A percentile compares a stretch with the other conserved stretches of the same genome.
Conservation (phyloP, 2,329 filamentous ascomycete species). For the Cercospora sp. region DNA sequence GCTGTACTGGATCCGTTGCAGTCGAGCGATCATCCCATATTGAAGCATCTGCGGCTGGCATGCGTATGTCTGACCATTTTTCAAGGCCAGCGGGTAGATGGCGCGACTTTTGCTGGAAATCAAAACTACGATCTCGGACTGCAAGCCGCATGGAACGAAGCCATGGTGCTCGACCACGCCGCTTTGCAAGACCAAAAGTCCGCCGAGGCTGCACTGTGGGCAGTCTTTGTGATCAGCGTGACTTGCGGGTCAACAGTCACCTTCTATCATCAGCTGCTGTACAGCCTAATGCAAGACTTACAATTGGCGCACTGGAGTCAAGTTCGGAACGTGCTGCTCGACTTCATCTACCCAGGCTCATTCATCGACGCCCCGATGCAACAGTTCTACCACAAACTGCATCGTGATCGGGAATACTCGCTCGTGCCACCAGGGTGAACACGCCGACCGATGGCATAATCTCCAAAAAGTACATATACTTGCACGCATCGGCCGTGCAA, state of each 20-base stretch:
- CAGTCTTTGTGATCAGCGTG: conserved; percentile 38
- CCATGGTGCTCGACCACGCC: conserved; percentile 31
- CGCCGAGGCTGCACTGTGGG: conserved; percentile 38
- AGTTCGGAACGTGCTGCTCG: conserved; percentile 36
- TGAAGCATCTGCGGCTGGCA: conserved; percentile 36
- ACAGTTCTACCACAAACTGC: conserved; percentile 33
- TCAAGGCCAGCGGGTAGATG: conserved; percentile 36
- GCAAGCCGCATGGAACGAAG: conserved; percentile 37
- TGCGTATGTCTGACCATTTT: conserved; percentile 38
- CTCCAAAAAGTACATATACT: background rate
- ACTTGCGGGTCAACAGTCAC: conserved; percentile 34
- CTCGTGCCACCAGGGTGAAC: background rate
- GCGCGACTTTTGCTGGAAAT: conserved; percentile 32
- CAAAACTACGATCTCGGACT: conserved; percentile 35
- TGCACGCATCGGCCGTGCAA: background rate
- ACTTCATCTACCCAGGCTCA: conserved; percentile 39
- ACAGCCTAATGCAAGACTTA: conserved; percentile 31
- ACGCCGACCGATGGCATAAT: background rate
- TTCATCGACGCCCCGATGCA: conserved; percentile 38
- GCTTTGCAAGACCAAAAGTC: conserved; percentile 35
- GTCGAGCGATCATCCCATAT: conserved; percentile 32
- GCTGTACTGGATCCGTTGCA: conserved; percentile 16
- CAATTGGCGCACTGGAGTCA: conserved; percentile 36
- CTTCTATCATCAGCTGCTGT: conserved; percentile 31
- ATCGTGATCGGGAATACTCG: conserved; percentile 5